A percentile compares a stretch with the other conserved stretches of the same genome.
Evolutionary conservation across 805 yeast genomes (phyloP).

Genomic region (Lipomyces mesembrius): DNA sequence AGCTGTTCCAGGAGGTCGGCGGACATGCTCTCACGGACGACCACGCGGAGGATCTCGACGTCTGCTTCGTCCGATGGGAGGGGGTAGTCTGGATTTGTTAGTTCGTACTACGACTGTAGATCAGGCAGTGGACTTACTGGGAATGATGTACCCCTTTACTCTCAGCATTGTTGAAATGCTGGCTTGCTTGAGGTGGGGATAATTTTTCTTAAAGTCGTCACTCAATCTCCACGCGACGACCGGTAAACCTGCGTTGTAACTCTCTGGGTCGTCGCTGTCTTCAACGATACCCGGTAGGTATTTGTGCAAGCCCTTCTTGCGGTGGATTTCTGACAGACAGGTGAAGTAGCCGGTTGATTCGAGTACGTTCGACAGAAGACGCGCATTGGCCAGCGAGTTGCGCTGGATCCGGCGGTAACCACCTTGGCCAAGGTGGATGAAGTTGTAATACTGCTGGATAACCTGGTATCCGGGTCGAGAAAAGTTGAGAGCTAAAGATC

Average conservation of each 20-base stretch:
- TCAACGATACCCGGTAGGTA: slow-evolving; percentile 36
- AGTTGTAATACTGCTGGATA: slow-evolving; percentile 82
- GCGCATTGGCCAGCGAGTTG: slow-evolving; percentile 70
- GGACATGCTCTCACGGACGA: slow-evolving; percentile 72
- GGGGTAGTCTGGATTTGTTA: slow-evolving; percentile 70
- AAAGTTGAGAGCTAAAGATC: slow-evolving; percentile 62
- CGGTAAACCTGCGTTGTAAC: slow-evolving; percentile 78
- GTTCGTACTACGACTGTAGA: not conserved
- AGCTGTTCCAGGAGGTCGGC: slow-evolving; percentile 58
- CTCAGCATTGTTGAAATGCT: slow-evolving; percentile 73
- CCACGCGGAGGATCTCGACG: slow-evolving; percentile 79
- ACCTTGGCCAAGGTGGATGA: slow-evolving; percentile 67
- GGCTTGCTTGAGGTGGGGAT: slow-evolving; percentile 83
- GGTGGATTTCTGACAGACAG: slow-evolving; percentile 78
- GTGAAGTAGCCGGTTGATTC: slow-evolving; percentile 71
- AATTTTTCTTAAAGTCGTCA: slow-evolving; percentile 57
- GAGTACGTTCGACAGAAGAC: slow-evolving; percentile 62
- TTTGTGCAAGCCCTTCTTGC: slow-evolving; percentile 52
- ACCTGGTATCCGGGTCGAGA: slow-evolving; percentile 94
- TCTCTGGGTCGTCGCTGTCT: slow-evolving; percentile 39
- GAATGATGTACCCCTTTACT: slow-evolving; percentile 78
- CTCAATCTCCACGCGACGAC: slow-evolving; percentile 85
- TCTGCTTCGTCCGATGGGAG: slow-evolving; percentile 65
- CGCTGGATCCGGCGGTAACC: slow-evolving; percentile 73
- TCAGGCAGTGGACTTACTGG: slow-evolving; percentile 14